Base-by-base conservation (phyloP, 2,329 filamentous ascomycete species). In the Neospermospora avenae region DNA sequence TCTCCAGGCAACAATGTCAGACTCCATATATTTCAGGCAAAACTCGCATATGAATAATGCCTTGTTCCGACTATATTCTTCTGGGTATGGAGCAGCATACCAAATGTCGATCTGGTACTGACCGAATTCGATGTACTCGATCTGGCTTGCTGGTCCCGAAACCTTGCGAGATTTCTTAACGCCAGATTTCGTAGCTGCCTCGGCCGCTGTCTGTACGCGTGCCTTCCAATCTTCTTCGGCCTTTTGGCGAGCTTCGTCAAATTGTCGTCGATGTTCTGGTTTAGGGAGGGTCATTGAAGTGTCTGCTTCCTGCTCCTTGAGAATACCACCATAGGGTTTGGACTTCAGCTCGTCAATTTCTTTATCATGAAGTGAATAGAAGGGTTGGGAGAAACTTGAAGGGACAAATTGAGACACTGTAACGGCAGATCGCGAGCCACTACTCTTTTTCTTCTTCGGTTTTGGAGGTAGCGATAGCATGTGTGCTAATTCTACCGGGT, bases 21-120 rank as follows among this genome's bases (percentile, higher is more conserved):
- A 98, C 75, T 96, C 96, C 92, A 99, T 97, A 77, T 99, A 99
- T 76, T 98, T 99, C 62, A 99, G 81, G 73, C 95, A 99, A 75
- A 98, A 99, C 74, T 99, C 96, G 80, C 95, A 99, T 65, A 99
- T 98, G 76, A 96, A 98, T n/a, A 99, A 83, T 39, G 96, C 90
- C 31, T 91, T 88, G 72, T 99, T 98, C 65, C 93, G 87, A 74
- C 92, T 98, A 78, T 99, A 99, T 76, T 99, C 95, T 73, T 97
- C 95, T 0, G 95, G 95, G 73, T 99, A 99, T 13, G 95, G 96
- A 41, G 95, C 95, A 31, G 95, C 93, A 76, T 99, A 97, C 93
- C 95, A 98, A 3, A 95, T 99, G 73, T 99, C 95, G 68, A 99
- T 99, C 74, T 99, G 95, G 81, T 89, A 96, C 55, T 92, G 91